Base-by-base conservation (phyloP, 176 grass and related monocot genomes). In the Hsuehochloa calcarea region DNA sequence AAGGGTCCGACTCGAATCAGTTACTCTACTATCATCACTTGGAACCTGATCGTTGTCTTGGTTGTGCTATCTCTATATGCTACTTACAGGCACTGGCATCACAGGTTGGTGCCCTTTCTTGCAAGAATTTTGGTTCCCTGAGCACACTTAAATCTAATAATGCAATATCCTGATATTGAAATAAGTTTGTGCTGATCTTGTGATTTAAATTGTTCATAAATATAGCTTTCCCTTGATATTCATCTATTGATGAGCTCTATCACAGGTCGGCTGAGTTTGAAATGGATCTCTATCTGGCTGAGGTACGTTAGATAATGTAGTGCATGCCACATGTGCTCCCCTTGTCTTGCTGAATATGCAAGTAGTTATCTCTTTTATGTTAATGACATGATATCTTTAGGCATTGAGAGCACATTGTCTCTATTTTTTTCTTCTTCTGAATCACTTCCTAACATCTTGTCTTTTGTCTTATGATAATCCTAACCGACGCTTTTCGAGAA, bases 31-130 rank as follows among this genome's bases (percentile, higher is more conserved):
- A 88, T 94, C 64, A 35, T 94, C 54, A 79, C 87, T 50, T 89
- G 90, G 83, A 91, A 88, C 79, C 60, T 94, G 22, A 85, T 94
- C 37, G 75, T 84, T 65, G 38, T 88, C 81, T 92, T 94, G 68
- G 84, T 90, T 80, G 84, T 92, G 70, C 81, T 94, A 23, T 94
- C 90, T 60, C 84, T 92, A 63, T 87, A 87, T 70, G 83, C 90
- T 12, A 88, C 92, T 9, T 94, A 92, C 68, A 80, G 81, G 34
- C 87, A 90, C 27, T 92, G 90, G 90, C 87, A 88, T 75, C 35
- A 87, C 50, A 94, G 87, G 92, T 92, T 85, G 41, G 26, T 70
- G 31, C 35, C 70, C 58, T 87, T 66, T 82, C 34, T 31, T 25
- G 17, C 9, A 8, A 20, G 6, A 16, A 31, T 25, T 81, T 85